phyloP scores from a whole-genome alignment of 805 yeast species.

The Zygosaccharomyces siamensis region DNA sequence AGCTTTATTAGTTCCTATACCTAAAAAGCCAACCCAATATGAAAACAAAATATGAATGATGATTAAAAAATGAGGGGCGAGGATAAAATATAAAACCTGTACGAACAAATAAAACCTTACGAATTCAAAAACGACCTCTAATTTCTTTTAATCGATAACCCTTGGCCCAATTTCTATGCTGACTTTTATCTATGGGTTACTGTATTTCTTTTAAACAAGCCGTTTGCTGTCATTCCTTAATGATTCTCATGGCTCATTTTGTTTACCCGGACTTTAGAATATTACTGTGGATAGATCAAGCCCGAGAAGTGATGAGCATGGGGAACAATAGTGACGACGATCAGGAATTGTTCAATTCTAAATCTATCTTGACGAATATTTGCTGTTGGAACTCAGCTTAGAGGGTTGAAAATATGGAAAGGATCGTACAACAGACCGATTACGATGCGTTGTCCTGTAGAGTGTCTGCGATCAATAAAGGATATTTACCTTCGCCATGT shows the following conservation, averaged over 20 bases:
- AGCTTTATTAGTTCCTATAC: not conserved
- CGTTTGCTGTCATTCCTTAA: conserved; percentile 7
- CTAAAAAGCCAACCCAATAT: not conserved
- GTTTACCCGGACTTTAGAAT: not conserved
- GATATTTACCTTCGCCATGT: conserved; percentile 43
- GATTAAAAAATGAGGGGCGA: not conserved
- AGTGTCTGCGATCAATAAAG: conserved; percentile 44
- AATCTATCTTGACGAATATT: not conserved
- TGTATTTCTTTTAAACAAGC: not conserved
- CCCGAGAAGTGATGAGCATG: conserved; percentile 1
- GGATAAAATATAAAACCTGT: not conserved
- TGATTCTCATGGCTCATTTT: conserved; percentile 4
- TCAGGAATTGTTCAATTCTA: not conserved
- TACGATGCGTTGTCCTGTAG: conserved; percentile 68
- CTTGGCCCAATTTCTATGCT: not conserved
- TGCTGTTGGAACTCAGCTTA: not conserved
- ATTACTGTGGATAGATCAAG: not conserved
- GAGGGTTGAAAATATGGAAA: conserved; percentile 15
- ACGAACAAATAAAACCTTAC: not conserved
- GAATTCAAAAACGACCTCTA: not conserved
- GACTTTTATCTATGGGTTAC: not conserved
- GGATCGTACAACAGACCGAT: conserved; percentile 46
- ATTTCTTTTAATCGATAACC: not conserved
- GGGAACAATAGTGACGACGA: not conserved
- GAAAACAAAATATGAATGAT: not conserved